Evolutionary conservation across 441 rosid species (phyloP).

Genomic region (Gossypium davidsonii): DNA sequence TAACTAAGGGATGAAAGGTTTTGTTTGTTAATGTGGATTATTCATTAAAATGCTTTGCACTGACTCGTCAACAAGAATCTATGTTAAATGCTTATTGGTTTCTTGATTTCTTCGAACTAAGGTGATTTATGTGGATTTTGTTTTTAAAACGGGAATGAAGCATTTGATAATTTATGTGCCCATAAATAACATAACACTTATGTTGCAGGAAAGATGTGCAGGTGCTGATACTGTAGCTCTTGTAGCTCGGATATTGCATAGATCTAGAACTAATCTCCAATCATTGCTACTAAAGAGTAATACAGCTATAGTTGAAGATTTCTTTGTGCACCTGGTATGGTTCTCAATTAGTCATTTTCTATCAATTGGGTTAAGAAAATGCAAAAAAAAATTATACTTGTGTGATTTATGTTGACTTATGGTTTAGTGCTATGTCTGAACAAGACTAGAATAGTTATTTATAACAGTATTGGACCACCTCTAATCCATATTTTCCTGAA

Average conservation of each 20-base stretch:
- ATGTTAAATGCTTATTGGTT: neutral
- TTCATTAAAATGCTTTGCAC: neutral
- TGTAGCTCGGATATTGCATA: constrained; percentile 77
- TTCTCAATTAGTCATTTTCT: constrained; percentile 17
- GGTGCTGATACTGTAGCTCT: constrained; percentile 71
- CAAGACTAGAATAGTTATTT: neutral
- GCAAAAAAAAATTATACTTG: neutral
- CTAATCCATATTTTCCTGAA: neutral
- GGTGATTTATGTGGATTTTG: constrained; percentile 11
- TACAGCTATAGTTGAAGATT: constrained; percentile 77
- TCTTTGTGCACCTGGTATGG: constrained; percentile 71
- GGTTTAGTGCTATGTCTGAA: neutral
- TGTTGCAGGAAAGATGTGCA: constrained; percentile 90
- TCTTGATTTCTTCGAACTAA: constrained; percentile 2
- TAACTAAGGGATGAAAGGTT: neutral
- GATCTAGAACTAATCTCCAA: constrained; percentile 86
- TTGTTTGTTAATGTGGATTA: neutral
- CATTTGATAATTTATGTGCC: constrained; percentile 5
- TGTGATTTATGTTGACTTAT: neutral
- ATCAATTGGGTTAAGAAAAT: neutral
- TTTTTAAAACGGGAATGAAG: constrained; percentile 12
- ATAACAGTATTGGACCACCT: neutral
- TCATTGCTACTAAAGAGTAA: constrained; percentile 77
- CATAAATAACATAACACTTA: constrained; percentile 22
- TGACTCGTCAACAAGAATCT: neutral